Base-by-base conservation (phyloP, 306 rosid genomes). In the Trifolium subterraneum region DNA sequence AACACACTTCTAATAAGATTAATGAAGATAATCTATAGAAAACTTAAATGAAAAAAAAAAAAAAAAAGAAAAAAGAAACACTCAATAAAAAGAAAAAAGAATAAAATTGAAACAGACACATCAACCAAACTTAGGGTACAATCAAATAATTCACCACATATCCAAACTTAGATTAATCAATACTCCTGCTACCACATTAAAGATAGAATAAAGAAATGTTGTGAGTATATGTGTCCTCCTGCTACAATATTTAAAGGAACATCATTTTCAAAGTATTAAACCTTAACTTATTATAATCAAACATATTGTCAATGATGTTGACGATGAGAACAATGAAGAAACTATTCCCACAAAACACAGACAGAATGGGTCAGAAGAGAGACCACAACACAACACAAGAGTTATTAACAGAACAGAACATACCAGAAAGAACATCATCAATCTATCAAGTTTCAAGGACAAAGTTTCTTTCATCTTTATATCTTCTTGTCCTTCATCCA, bases 191-290 rank as follows among this genome's bases (percentile, higher is more conserved):
- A n/a, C n/a, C n/a, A n/a, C n/a, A n/a, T n/a, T n/a, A n/a, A n/a
- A n/a, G n/a, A n/a, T n/a, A n/a, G 63, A 27, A 12, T 56, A 56
- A 4, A 56, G 63, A 56, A 56, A 44, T 42, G 47, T 14, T 15
- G 10, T 16, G 2, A 15, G 19, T 36, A 36, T 14, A 54, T 54
- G 65, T 29, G 20, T 15, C 41, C 41, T 15, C 41, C 41, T 29
- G 11, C 13, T 14, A 14, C 22, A 22, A 14, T 41, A 29, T 29
- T 19, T 29, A 58, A 59, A 59, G 38, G 11, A 59, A 7, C 64
- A 59, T 59, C 64, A 38, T 59, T 59, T 38, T 59, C 64, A 59
- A 59, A 55, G n/a, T 55, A 58, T 25, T 25, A 58, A 8, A 29
- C 20, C 27, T 27, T 11, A 14, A 8, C 63, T 12, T 13, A 29